A percentile compares a stretch with the other conserved stretches of the same genome.
Evolutionary conservation across 2,329 filamentous ascomycete species (phyloP).

Genomic region (Sarocladium kiliense): DNA sequence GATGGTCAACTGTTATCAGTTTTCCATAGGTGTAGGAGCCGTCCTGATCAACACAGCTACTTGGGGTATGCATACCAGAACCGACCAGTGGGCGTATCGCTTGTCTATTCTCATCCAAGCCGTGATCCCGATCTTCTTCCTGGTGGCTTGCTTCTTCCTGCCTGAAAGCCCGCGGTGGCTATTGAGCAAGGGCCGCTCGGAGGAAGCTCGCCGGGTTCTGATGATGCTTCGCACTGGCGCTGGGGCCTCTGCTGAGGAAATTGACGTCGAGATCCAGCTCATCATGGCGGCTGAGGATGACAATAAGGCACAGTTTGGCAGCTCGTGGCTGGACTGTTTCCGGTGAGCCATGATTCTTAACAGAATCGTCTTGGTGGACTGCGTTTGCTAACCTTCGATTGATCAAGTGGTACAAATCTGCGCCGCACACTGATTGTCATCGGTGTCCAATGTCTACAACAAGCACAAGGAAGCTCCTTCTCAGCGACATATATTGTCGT

Average conservation of each 20-base stretch:
- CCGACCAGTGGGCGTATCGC: slow-evolving; percentile 10
- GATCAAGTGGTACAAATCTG: not conserved
- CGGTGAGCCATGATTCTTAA: not conserved
- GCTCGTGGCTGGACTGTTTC: not conserved
- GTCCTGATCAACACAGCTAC: slow-evolving; percentile 9
- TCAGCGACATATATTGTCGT: slow-evolving; percentile 16
- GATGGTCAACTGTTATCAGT: slow-evolving; percentile 14
- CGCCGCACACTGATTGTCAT: not conserved
- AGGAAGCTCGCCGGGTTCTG: slow-evolving; percentile 13
- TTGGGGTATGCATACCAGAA: slow-evolving; percentile 1
- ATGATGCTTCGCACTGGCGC: slow-evolving; percentile 11
- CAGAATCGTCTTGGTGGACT: no score
- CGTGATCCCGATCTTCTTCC: slow-evolving; percentile 2
- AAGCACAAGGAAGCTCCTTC: slow-evolving; percentile 17
- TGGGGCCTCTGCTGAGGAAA: slow-evolving; percentile 9
- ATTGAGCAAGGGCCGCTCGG: slow-evolving; percentile 10
- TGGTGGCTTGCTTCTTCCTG: slow-evolving; percentile 9
- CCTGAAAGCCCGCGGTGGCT: slow-evolving; percentile 17
- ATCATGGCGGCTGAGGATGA: slow-evolving; percentile 13
- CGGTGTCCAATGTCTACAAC: slow-evolving; percentile 13
- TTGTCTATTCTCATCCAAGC: slow-evolving; percentile 8
- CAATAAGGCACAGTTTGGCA: slow-evolving; percentile 12
- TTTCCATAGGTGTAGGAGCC: slow-evolving; percentile 11
- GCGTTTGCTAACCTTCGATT: no score
- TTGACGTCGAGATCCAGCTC: slow-evolving; percentile 9